phyloP scores from a whole-genome alignment of 208 protist genomes.

The Trypanosoma grayi region DNA sequence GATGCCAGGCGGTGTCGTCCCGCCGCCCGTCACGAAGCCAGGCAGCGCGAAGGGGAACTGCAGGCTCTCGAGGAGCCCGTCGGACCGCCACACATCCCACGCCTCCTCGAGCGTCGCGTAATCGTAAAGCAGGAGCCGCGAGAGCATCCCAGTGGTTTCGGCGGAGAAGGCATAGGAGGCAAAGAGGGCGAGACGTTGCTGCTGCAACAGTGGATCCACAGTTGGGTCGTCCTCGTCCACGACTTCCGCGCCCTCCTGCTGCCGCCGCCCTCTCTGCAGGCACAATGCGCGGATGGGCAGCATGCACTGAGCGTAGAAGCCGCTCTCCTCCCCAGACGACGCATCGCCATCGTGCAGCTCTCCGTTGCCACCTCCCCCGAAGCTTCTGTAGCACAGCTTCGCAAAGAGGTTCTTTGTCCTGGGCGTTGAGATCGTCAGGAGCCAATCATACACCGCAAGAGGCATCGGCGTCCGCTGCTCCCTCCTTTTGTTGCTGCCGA shows the following conservation, averaged over 20 bases:
- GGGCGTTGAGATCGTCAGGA: constrained; percentile 13
- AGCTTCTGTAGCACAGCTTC: constrained; percentile 1
- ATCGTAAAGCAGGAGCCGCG: constrained; percentile 57
- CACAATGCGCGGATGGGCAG: constrained; percentile 6
- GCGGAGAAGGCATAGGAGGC: constrained; percentile 46
- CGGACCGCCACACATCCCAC: constrained; percentile 35
- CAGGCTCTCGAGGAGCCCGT: constrained; percentile 35
- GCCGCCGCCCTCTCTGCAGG: not conserved
- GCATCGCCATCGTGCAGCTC: not conserved
- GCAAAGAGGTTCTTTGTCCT: constrained; percentile 14
- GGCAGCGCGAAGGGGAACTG: constrained; percentile 53
- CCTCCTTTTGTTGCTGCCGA: not conserved
- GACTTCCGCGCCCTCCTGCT: not conserved
- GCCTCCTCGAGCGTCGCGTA: constrained; percentile 26
- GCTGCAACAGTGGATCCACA: constrained; percentile 39
- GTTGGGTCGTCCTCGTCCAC: constrained; percentile 21
- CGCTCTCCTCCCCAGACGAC: not conserved
- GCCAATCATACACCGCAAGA: constrained; percentile 23
- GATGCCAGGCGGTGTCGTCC: constrained; percentile 24
- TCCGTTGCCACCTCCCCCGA: not conserved
- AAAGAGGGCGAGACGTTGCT: constrained; percentile 56
- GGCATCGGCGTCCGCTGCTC: not conserved
- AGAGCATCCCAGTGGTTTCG: constrained; percentile 41
- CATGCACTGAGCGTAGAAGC: constrained; percentile 19
- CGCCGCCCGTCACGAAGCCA: constrained; percentile 30